These are phyloP conservation scores for Penicillium macrosclerotiorum DNA, from an alignment of 495 filamentous ascomycete genomes.

Conservation along the genomic window DNA sequence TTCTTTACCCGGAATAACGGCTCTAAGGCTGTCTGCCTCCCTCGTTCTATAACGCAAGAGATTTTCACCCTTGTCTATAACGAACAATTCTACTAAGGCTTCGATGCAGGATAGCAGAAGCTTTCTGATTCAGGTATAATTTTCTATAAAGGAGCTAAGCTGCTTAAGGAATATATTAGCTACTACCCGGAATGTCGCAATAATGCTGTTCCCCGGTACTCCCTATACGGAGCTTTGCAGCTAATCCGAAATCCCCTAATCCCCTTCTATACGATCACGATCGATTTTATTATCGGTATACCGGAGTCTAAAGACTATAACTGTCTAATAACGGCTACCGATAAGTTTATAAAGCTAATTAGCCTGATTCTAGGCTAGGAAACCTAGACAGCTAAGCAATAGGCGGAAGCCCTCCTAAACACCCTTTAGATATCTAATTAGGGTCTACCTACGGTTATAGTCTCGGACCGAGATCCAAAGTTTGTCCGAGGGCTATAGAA, in stretches of 20 bases:
- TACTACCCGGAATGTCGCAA: neutral
- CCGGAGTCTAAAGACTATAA: neutral
- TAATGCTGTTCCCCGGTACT: neutral
- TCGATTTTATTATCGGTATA: neutral
- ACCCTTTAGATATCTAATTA: too few relatives aligned
- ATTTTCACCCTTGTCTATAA: neutral
- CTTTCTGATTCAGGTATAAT: neutral
- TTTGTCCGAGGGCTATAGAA: too few relatives aligned
- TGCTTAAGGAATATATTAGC: neutral
- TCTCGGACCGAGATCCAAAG: too few relatives aligned
- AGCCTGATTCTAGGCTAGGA: neutral
- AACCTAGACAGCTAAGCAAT: too few relatives aligned
- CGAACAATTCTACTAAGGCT: neutral
- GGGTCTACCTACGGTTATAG: too few relatives aligned
- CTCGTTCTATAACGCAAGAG: neutral
- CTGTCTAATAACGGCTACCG: neutral
- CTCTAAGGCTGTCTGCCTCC: too few relatives aligned
- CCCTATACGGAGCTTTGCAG: neutral
- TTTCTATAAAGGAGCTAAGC: neutral
- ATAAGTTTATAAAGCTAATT: constrained; percentile 1
- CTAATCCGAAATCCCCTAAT: neutral
- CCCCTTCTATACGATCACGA: neutral
- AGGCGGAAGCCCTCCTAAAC: too few relatives aligned
- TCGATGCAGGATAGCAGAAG: neutral
- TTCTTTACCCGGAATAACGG: too few relatives aligned